Conservation (phyloP, 2,329 filamentous ascomycete species). For the Epicoccum nigrum region DNA sequence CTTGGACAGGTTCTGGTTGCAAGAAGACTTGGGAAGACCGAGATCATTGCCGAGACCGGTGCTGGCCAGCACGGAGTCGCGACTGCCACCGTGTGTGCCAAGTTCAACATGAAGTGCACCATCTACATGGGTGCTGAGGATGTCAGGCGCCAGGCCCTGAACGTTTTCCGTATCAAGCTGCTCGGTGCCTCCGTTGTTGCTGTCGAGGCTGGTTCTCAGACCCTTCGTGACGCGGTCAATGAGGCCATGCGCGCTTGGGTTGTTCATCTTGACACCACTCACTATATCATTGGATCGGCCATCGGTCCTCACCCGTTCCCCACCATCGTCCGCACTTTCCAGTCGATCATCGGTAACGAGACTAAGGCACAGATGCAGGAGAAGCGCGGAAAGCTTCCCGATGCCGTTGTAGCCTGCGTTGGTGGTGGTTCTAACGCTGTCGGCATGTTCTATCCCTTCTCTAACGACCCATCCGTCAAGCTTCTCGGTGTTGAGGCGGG, state of each 20-base stretch:
- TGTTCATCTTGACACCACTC: conserved; percentile 86
- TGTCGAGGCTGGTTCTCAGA: conserved; percentile 84
- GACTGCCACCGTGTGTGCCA: conserved; percentile 95
- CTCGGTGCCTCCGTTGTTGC: conserved; percentile 91
- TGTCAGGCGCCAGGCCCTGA: conserved; percentile 91
- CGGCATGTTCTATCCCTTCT: conserved; percentile 98
- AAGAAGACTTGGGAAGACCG: conserved; percentile 84
- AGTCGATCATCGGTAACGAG: conserved; percentile 93
- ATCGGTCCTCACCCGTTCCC: conserved; percentile 98
- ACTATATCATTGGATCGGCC: conserved; percentile 97
- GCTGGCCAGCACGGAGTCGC: conserved; percentile 98
- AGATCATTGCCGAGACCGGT: conserved; percentile 97
- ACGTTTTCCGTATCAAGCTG: conserved; percentile 98
- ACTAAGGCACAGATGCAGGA: conserved; percentile 90
- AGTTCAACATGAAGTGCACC: conserved; percentile 97
- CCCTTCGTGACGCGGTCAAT: conserved; percentile 74
- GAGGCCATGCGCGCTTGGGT: conserved; percentile 96
- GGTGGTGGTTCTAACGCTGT: conserved; percentile 93
- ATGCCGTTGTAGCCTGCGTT: conserved; percentile 95
- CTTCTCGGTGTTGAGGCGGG: conserved; percentile 93
- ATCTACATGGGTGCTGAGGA: conserved; percentile 99
- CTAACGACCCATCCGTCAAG: conserved; percentile 82
- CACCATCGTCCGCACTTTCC: conserved; percentile 96
- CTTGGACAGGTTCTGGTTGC: conserved; percentile 91
- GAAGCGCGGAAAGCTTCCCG: conserved; percentile 85